These are phyloP conservation scores for Lentinus tigrinus DNA, from an alignment of 768 basidiomycete species.

Conservation along the genomic window DNA sequence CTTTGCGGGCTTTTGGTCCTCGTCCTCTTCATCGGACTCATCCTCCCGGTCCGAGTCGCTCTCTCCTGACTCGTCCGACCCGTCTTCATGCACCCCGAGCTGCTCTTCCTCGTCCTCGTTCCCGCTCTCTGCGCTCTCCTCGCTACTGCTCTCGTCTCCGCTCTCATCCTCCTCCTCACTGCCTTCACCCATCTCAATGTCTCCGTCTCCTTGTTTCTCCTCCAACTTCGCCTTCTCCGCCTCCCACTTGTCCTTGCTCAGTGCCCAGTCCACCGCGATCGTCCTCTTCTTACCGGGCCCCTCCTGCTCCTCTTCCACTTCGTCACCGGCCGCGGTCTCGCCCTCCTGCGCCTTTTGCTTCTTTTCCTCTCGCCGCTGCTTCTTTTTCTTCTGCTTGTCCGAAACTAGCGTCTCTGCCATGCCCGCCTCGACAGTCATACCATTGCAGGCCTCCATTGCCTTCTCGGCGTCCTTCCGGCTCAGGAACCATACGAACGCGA, in stretches of 20 bases:
- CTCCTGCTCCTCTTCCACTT: slow-evolving; percentile 31
- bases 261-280: slow-evolving; percentile 94
- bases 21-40: slow-evolving; percentile 29
- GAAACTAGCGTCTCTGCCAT: slow-evolving; percentile 53
- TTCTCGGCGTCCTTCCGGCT: slow-evolving; percentile 80
- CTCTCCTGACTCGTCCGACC: slow-evolving; percentile 25
- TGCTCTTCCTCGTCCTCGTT: slow-evolving; percentile 34
- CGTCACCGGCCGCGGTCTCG: slow-evolving; percentile 24
- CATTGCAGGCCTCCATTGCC: slow-evolving; percentile 80
- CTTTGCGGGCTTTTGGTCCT: slow-evolving; percentile 47
- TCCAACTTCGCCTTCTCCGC: slow-evolving; percentile 63
- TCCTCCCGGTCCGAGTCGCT: slow-evolving; percentile 31
- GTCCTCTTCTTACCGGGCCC: slow-evolving; percentile 46
- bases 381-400: slow-evolving; percentile 71
- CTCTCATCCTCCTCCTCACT: slow-evolving; percentile 29
- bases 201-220: slow-evolving; percentile 32
- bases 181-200: slow-evolving; percentile 35
- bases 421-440: slow-evolving; percentile 64
- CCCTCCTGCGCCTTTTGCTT: slow-evolving; percentile 34
- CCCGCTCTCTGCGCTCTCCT: no score
- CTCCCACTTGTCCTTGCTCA: slow-evolving; percentile 92
- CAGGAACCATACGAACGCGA: slow-evolving; percentile 95
- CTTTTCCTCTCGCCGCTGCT: slow-evolving; percentile 52
- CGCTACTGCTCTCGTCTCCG: no score
- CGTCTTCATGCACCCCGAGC: slow-evolving; percentile 19